Evolutionary conservation across 805 yeast species (phyloP).

Genomic region (Metschnikowia rubicola): DNA sequence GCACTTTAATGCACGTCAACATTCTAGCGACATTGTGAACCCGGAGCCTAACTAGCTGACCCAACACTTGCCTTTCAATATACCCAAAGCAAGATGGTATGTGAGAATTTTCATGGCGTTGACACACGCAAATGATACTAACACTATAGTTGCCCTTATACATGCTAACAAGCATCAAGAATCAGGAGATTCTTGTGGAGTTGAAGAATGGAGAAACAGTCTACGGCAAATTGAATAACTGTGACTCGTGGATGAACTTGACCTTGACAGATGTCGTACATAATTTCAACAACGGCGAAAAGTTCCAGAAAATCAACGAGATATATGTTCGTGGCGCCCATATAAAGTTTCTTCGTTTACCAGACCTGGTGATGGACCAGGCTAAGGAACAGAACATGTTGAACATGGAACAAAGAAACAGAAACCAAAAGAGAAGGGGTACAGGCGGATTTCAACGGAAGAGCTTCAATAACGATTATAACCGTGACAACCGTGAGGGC

Average conservation of each 20-base stretch:
- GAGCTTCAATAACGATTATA: constrained; percentile 23
- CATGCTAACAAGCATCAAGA: constrained; percentile 85
- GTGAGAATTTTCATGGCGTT: background rate
- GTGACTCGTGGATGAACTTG: constrained; percentile 96
- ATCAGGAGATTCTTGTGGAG: constrained; percentile 82
- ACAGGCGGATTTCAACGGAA: constrained; percentile 28
- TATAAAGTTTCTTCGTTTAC: constrained; percentile 72
- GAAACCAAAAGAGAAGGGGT: constrained; percentile 43
- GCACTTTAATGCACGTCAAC: background rate
- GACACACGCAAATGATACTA: constrained; percentile 1
- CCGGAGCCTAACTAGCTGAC: no score
- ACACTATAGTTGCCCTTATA: constrained; percentile 76
- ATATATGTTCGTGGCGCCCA: constrained; percentile 83
- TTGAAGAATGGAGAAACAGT: constrained; percentile 88
- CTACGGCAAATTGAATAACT: constrained; percentile 77
- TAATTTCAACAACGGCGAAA: constrained; percentile 57
- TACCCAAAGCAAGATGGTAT: constrained; percentile 11
- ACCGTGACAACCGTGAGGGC: constrained; percentile 5
- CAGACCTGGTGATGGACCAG: constrained; percentile 70
- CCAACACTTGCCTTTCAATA: no score
- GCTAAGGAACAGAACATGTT: constrained; percentile 63
- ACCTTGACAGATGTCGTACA: constrained; percentile 75
- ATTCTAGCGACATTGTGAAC: background rate
- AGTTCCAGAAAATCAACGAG: constrained; percentile 62
- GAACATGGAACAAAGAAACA: constrained; percentile 48